Evolutionary conservation across 2,329 filamentous ascomycete genomes (phyloP), one percentile per base, ranked within the genome.

Genomic region (Tothia fuscella): DNA sequence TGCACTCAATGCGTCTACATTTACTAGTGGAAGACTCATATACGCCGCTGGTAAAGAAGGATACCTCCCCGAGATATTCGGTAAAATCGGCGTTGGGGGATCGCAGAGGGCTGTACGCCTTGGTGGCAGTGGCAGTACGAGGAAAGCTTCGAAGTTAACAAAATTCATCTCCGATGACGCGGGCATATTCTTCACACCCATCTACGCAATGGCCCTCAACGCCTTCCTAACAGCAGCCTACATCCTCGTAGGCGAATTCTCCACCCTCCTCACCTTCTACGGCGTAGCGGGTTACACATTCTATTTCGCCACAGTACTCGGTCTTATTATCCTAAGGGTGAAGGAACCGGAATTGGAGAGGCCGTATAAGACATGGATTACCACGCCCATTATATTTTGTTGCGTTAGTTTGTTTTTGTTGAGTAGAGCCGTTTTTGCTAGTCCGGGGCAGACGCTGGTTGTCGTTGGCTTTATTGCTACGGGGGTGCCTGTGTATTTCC

Each of bases 201-300:
- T 96, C 49, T 82, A 88, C 51, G 91, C 91, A 5, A 84, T 96
- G 63, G 55, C 82, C 2, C 76, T 96, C 51, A 98, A 98, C 60
- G 72, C 73, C 30, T 50, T 65, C 3, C 64, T 98, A 17, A 93
- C 86, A 1, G 64, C 73, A 3, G 65, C 72, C 2, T 98, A 96
- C 64, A 78, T 94, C 47, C 55, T 82, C 2, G 78, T 93, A 4
- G 91, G 91, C 61, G 86, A 94, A 58, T 96, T 98, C 57, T 72
- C 78, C 40, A 94, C 89, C 0, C 74, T 98, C 2, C 73, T 96
- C 44, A 96, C 91, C 1, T 98, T 98, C 58, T 96, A 96, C 63
- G 91, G 91, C 43, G 91, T 98, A 10, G 91, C 91, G 0, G 88
- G 88, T 12, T 98, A 98, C 59, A 85, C 85, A 0, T 98, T 98